A percentile compares a stretch with the other conserved stretches of the same genome.
Evolutionary conservation across 257 asterid species (phyloP).

Genomic region (Nicotiana tabacum): DNA sequence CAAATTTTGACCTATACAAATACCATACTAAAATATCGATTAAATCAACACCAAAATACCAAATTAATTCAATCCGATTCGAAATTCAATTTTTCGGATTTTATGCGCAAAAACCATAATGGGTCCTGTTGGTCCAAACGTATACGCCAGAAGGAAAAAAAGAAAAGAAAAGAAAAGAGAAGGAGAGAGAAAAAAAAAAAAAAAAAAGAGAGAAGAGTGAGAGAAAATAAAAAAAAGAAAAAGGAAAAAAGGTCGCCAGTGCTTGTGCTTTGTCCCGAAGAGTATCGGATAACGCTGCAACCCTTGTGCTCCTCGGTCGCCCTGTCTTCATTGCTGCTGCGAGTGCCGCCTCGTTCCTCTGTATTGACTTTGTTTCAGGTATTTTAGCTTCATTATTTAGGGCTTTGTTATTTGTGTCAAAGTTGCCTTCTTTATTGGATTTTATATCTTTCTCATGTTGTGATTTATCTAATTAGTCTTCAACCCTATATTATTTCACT

Average conservation of each 20-base stretch:
- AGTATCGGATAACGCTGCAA: not conserved
- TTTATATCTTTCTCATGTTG: not conserved
- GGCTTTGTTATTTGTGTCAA: not conserved
- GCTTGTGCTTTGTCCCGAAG: not conserved
- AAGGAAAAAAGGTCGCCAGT: not conserved
- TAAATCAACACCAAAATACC: no score
- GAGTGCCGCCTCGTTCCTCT: not conserved
- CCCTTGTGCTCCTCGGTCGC: not conserved
- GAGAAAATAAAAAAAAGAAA: not conserved
- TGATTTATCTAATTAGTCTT: not conserved
- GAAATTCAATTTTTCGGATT: no score
- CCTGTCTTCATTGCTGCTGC: not conserved
- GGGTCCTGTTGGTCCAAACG: not conserved
- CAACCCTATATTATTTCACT: not conserved
- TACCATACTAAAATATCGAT: no score
- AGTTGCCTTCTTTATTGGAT: not conserved
- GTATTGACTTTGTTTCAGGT: not conserved
- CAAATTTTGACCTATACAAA: no score
- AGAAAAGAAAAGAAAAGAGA: not conserved
- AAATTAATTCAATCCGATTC: no score
- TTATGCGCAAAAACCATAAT: not conserved
- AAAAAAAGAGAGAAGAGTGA: not conserved
- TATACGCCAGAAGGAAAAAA: not conserved
- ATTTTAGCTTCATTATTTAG: not conserved
- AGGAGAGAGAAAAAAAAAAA: not conserved